Evolutionary conservation across 805 yeast species (phyloP).

Genomic region (Torulaspora indica): DNA sequence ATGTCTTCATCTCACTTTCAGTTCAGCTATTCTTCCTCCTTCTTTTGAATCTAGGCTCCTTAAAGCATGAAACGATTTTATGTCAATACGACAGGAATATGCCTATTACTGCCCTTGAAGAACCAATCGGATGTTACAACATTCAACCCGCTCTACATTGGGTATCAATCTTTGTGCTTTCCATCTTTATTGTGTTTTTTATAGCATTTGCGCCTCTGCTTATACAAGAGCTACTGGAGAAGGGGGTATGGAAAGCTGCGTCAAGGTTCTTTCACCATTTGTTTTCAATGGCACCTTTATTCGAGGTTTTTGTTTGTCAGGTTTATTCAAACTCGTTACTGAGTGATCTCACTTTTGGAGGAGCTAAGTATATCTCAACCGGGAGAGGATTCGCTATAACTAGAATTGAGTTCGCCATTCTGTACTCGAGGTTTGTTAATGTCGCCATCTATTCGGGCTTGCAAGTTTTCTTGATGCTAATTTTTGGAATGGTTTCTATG

Average conservation of each 20-base stretch:
- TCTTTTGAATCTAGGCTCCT: constrained; percentile 71
- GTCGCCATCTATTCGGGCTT: constrained; percentile 77
- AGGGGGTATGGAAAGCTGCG: constrained; percentile 73
- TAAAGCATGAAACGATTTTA: constrained; percentile 63
- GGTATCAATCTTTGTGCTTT: constrained; percentile 82
- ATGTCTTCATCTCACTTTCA: constrained; percentile 79
- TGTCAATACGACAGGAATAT: constrained; percentile 63
- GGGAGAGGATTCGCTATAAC: constrained; percentile 93
- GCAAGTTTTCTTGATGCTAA: constrained; percentile 58
- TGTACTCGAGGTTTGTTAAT: constrained; percentile 72
- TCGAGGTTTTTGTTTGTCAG: constrained; percentile 94
- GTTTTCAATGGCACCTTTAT: constrained; percentile 77
- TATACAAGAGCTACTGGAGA: constrained; percentile 82
- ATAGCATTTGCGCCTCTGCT: constrained; percentile 84
- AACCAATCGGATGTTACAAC: constrained; percentile 82
- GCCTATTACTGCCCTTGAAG: constrained; percentile 68
- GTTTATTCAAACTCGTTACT: constrained; percentile 76
- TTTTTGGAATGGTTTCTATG: constrained; percentile 74
- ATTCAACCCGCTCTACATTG: constrained; percentile 81
- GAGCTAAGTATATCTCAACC: constrained; percentile 86
- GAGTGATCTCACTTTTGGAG: constrained; percentile 79
- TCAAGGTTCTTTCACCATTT: constrained; percentile 71
- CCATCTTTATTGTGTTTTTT: constrained; percentile 88
- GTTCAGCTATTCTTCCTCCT: constrained; percentile 83
- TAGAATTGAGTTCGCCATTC: constrained; percentile 61